Evolutionary conservation across 352 stramenopile species (phyloP).

Genomic region (Phytophthora tentaculata): DNA sequence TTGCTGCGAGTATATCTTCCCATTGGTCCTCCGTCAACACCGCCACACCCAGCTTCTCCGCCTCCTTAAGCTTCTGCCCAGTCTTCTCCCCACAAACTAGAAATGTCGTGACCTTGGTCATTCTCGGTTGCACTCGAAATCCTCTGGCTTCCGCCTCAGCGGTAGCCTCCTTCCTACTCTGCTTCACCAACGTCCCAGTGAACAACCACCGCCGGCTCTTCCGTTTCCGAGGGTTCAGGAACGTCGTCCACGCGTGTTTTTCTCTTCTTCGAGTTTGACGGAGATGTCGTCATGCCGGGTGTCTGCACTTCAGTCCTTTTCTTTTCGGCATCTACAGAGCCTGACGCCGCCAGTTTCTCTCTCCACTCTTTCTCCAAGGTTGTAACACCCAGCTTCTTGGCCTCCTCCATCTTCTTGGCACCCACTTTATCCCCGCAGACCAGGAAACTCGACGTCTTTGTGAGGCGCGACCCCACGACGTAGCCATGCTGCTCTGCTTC

Average conservation of each 20-base stretch:
- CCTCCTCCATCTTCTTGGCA: constrained; percentile 57
- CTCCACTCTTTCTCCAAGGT: constrained; percentile 55
- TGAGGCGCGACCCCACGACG: constrained; percentile 43
- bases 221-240: background rate
- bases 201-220: constrained; percentile 25
- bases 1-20: constrained; percentile 23
- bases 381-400: constrained; percentile 41
- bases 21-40: constrained; percentile 55
- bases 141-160: constrained; percentile 39
- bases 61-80: constrained; percentile 52
- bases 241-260: constrained; percentile 12
- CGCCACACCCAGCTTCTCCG: constrained; percentile 45
- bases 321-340: background rate
- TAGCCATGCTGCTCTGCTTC: constrained; percentile 49
- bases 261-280: constrained; percentile 11
- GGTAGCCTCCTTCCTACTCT: constrained; percentile 53
- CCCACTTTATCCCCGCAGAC: constrained; percentile 60
- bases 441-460: constrained; percentile 49
- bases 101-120: constrained; percentile 53
- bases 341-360: constrained; percentile 26
- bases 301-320: background rate
- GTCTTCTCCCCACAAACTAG: constrained; percentile 60
- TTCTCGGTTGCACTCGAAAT: constrained; percentile 41
- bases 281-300: background rate
- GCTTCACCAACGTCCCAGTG: constrained; percentile 41